Conservation (phyloP, 208 protist genomes). For the Phytomonas francai region DNA sequence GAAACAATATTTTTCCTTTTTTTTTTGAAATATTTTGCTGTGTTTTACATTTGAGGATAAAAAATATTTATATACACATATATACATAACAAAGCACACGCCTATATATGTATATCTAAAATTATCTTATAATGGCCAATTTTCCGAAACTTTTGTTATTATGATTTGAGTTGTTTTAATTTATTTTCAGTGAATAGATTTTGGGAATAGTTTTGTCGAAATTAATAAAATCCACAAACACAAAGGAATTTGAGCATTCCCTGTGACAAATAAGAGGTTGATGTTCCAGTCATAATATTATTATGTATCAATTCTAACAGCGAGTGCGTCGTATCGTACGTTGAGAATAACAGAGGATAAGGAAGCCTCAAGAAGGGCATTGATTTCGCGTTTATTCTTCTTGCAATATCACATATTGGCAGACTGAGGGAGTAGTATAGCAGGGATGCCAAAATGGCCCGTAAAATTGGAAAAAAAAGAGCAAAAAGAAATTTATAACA, state of each 20-base stretch:
- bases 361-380: not conserved
- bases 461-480: not conserved
- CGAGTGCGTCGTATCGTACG: no score
- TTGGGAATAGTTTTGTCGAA: not conserved
- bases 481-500: not conserved
- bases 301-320: not conserved
- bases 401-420: not conserved
- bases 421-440: not conserved
- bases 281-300: not conserved
- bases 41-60: not conserved
- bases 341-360: not conserved
- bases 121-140: not conserved
- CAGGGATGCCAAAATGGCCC: not conserved
- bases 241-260: not conserved
- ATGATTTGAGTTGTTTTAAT: not conserved
- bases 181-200: not conserved
- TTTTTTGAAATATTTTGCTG: slow-evolving; percentile 6
- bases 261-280: not conserved
- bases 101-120: not conserved
- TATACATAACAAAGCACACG: not conserved
- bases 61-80: not conserved
- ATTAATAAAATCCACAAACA: not conserved
- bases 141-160: not conserved
- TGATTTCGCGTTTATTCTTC: slow-evolving; percentile 8
- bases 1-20: slow-evolving; percentile 12